Base-by-base conservation (phyloP, 2,329 filamentous ascomycete genomes). In the Trichoderma sp. region DNA sequence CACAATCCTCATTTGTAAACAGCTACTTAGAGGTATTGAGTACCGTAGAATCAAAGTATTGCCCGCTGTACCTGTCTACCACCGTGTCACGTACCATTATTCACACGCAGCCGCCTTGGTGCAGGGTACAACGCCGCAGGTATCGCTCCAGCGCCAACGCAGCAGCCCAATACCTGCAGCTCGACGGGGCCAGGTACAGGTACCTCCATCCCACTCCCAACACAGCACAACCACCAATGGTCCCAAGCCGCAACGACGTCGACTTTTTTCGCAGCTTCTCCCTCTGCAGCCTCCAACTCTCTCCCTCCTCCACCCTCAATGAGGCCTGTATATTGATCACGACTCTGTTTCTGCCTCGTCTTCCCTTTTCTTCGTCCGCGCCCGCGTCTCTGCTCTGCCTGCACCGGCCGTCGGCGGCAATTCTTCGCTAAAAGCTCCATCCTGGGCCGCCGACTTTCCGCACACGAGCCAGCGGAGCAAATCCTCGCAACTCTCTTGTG, bases 281-380 rank as follows among this genome's bases (percentile, higher is more conserved):
- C 72, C 74, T 72, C 73, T 73, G 75, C 71, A 73, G 73, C 71
- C 22, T 72, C 71, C 67, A 65, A 52, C 64, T n/a, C 64, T 67
- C 68, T 60, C 69, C 63, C 50, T 69, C 58, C 58, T 29, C 70
- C 70, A 68, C 72, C 72, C 67, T 71, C 72, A 71, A 77, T 78
- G 77, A 75, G 75, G 76, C 77, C 73, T 78, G 75, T 79, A 76
- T 77, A 77, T 78, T 78, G 74, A 78, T 74, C 71, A 39, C 61
- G 73, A 71, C 71, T 76, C 75, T 72, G 72, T 75, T 75, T 76
- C 73, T 73, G 72, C 68, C 69, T 71, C 65, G 53, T 61, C 48
- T 45, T 34, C 54, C 52, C 17, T 42, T 65, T 54, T 48, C 65
- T 66, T 42, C 8, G 57, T 69, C 70, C 67, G 68, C 61, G 66